phyloP scores from a whole-genome alignment of 108 stramenopile species.

The Mayamaea pseudoterrestris region DNA sequence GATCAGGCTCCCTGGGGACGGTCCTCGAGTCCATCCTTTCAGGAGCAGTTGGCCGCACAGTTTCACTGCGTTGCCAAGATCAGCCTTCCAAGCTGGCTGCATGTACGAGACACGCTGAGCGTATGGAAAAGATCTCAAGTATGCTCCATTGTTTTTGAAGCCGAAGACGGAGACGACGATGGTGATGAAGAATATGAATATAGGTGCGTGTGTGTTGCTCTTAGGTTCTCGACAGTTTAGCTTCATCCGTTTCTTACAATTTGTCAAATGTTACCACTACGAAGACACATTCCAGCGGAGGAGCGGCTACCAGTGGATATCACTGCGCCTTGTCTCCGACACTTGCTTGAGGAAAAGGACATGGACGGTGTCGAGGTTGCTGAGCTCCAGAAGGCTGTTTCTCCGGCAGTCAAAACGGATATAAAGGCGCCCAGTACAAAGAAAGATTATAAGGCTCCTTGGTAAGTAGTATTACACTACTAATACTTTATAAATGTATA shows the following conservation, averaged over 20 bases:
- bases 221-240: too few relatives aligned
- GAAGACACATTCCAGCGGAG: conserved; percentile 66
- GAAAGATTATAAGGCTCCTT: too few relatives aligned
- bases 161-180: conserved; percentile 38
- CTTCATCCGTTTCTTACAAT: conserved; percentile 50
- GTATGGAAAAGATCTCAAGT: conserved; percentile 80
- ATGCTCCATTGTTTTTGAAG: conserved; percentile 58
- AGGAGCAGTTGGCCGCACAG: conserved; percentile 54
- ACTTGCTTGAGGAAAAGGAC: conserved; percentile 11
- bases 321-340: conserved; percentile 21
- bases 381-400: background rate
- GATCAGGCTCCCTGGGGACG: conserved; percentile 85
- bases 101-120: conserved; percentile 60
- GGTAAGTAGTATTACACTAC: too few relatives aligned
- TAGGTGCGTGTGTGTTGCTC: too few relatives aligned
- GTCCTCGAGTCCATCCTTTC: conserved; percentile 64
- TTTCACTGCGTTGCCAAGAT: conserved; percentile 78
- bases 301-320: conserved; percentile 50
- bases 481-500: too few relatives aligned
- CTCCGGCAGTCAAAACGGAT: background rate
- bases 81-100: conserved; percentile 62
- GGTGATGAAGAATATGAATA: conserved; percentile 49
- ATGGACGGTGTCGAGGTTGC: background rate
- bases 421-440: background rate
- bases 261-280: too few relatives aligned